A percentile compares a stretch with the other conserved stretches of the same genome.
Conservation (phyloP, 495 filamentous ascomycete species). For the Hypoxylon fuscum region DNA sequence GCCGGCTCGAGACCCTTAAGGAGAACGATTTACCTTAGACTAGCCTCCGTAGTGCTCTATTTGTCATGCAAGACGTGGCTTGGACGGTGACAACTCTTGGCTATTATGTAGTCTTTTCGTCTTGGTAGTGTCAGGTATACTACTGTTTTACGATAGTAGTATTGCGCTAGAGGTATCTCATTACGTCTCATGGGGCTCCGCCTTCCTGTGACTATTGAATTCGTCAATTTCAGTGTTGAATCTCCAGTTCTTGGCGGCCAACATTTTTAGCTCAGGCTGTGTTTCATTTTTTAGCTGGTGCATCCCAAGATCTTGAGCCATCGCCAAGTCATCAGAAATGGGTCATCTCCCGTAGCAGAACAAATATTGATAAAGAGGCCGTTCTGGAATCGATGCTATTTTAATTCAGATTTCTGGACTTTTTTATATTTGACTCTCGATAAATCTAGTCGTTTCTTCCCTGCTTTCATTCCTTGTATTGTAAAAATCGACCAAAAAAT, state of each 20-base stretch:
- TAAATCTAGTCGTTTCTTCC: background rate
- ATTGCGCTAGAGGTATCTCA: conserved; percentile 4
- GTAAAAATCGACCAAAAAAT: conserved; percentile 1
- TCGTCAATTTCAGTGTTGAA: conserved; percentile 2
- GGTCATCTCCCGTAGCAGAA: background rate
- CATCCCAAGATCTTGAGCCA: conserved; percentile 1
- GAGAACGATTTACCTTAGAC: background rate
- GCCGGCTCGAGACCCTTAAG: background rate
- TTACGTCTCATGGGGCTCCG: conserved; percentile 18
- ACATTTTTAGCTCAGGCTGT: conserved; percentile 12
- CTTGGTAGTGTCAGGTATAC: conserved; percentile 19
- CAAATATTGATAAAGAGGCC: background rate
- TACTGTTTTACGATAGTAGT: conserved; percentile 25
- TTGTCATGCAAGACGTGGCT: conserved; percentile 19
- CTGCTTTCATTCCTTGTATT: conserved; percentile 3
- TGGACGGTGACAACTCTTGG: conserved; percentile 19
- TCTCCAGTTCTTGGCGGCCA: conserved; percentile 20
- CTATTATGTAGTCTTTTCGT: conserved; percentile 16
- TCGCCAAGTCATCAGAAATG: background rate
- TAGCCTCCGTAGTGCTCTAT: conserved; percentile 6
- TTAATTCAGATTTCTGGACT: background rate
- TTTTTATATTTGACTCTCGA: background rate
- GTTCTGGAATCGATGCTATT: conserved; percentile 6
- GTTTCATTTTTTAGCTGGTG: conserved; percentile 7
- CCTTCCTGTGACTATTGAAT: conserved; percentile 4